Percentiles rank a stretch among this genome's conserved stretches.
Conservation (phyloP, 176 grass and related monocot species). For the Carex parvula region DNA sequence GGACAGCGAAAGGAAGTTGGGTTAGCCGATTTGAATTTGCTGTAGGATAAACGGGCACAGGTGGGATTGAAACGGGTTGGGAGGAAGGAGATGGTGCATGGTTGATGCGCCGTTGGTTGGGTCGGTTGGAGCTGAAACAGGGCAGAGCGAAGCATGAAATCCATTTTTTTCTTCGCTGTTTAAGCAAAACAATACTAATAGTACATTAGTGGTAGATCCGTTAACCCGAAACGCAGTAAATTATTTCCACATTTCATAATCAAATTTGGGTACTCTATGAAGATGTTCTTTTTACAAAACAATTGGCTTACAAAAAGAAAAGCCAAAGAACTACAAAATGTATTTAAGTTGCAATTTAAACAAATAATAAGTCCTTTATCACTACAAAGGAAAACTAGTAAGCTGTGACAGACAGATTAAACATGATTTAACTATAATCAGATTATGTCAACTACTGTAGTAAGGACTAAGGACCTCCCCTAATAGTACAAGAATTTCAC, state of each 20-base stretch:
- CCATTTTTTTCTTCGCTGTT: slow-evolving; percentile 42
- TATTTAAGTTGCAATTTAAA: not conserved
- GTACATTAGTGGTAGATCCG: not conserved
- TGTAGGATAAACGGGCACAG: not conserved
- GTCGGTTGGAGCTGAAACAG: slow-evolving; percentile 33
- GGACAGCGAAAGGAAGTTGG: slow-evolving; percentile 36
- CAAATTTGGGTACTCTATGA: not conserved
- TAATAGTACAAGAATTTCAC: no score
- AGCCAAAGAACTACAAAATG: not conserved
- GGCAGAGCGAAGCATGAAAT: slow-evolving; percentile 30
- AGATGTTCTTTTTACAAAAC: not conserved
- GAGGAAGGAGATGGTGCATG: slow-evolving; percentile 7
- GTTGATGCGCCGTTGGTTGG: slow-evolving; percentile 27
- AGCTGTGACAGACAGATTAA: not conserved
- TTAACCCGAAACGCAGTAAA: not conserved
- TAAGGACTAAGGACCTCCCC: not conserved
- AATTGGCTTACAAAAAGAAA: not conserved
- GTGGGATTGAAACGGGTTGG: not conserved
- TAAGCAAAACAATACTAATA: not conserved
- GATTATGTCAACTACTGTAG: not conserved
- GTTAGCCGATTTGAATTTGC: slow-evolving; percentile 28
- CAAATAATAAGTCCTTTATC: not conserved
- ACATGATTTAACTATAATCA: not conserved
- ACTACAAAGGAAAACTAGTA: not conserved
- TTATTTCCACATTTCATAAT: not conserved